Base-by-base conservation (phyloP, 345 rosid species). In the Salix brachista region DNA sequence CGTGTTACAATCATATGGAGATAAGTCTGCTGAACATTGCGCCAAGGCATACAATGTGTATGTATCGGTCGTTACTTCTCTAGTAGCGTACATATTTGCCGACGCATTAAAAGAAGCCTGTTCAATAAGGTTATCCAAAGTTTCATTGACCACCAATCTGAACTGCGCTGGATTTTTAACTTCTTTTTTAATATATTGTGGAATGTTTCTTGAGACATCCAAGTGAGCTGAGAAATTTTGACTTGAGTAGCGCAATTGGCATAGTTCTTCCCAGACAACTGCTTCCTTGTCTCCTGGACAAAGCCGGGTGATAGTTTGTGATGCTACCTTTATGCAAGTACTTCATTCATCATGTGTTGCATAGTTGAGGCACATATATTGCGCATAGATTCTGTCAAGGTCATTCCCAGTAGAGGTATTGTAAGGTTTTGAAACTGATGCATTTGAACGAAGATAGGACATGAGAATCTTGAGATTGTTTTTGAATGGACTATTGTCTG, bases 311-410 rank as follows among this genome's bases (percentile, higher is more conserved):
- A 83, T 69, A 72, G 83, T 65, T 30, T 73, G 54, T 8, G 82
- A 14, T 21, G 89, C 86, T 17, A 6, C 11, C 0, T 1, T 4
- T 52, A 79, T n/a, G 60, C 87, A 86, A 48, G 3, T 79, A 9
- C 4, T 52, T 66, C 89, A 86, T 1, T 2, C 60, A 1, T 77
- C 76, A 26, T 6, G 44, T 54, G 37, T 1, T 21, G 37, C 26
- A 61, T 83, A 84, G 34, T 79, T 65, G 28, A 84, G 80, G 74
- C 89, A 84, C 83, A 87, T 79, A 68, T 75, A 83, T 44, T 76
- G 85, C 44, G 70, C 82, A 44, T 81, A 85, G 25, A 80, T 79
- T 41, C 25, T 76, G 25, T 81, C 23, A 0, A 75, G 13, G 34
- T 21, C 48, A 12, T 78, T 70, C 46, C 87, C 87, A 3, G 41